phyloP scores from a whole-genome alignment of 139 green algal species.

The Chlorella vulgaris region DNA sequence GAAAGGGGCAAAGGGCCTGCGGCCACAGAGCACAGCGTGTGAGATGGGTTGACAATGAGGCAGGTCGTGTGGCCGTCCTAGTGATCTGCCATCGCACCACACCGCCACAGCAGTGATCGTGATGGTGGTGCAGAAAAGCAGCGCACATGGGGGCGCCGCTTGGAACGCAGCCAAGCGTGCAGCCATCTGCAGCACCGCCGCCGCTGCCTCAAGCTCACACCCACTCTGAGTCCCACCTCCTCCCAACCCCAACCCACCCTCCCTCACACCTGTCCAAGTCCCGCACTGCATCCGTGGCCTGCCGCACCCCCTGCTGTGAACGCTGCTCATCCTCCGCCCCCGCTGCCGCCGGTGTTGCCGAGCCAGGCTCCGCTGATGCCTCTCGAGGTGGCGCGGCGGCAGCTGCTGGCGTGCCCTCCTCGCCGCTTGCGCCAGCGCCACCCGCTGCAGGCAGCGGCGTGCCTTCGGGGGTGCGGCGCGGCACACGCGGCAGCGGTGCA shows the following conservation, averaged over 20 bases:
- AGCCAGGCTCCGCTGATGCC: neutral
- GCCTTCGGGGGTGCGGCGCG: neutral
- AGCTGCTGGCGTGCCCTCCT: neutral
- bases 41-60: neutral
- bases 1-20: constrained; percentile 38
- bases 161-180: neutral
- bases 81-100: neutral
- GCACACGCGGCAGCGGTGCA: neutral
- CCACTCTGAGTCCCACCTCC: too few species aligned
- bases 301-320: neutral
- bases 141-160: neutral
- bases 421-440: neutral
- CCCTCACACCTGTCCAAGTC: constrained; percentile 40
- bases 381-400: neutral
- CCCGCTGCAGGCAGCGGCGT: neutral
- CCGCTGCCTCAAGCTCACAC: neutral
- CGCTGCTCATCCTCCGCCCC: constrained; percentile 5
- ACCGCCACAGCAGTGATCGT: too few species aligned
- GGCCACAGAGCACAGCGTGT: neutral
- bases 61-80: neutral
- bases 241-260: too few species aligned
- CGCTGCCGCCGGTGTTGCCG: neutral
- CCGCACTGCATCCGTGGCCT: constrained; percentile 22
- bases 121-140: too few species aligned
- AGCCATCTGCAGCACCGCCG: neutral